phyloP scores from a whole-genome alignment of 495 filamentous ascomycete species.

The Cenococcum geophilum region DNA sequence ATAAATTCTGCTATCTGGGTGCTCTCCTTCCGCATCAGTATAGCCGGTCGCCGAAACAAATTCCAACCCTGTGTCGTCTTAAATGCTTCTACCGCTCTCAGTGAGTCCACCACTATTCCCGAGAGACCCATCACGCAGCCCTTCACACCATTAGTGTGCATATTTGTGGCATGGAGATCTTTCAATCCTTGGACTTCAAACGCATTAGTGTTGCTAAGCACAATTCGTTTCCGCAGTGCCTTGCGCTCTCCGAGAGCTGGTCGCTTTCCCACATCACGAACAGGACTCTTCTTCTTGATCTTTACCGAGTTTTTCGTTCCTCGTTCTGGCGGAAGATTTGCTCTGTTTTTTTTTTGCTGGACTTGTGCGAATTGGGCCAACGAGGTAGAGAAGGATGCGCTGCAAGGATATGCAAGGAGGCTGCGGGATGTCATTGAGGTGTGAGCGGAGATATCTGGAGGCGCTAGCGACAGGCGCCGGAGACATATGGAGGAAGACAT shows the following conservation, averaged over 20 bases:
- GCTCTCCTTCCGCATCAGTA: constrained; percentile 68
- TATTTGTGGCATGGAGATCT: constrained; percentile 45
- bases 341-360: constrained; percentile 39
- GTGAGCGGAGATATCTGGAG: constrained; percentile 18
- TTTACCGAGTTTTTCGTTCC: constrained; percentile 35
- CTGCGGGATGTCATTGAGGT: constrained; percentile 26
- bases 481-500: constrained; percentile 21
- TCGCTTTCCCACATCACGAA: constrained; percentile 35
- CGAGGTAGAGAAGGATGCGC: constrained; percentile 26
- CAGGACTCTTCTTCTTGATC: constrained; percentile 31
- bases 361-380: constrained; percentile 39
- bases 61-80: constrained; percentile 86
- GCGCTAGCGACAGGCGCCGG: constrained; percentile 18
- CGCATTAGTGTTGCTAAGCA: constrained; percentile 90
- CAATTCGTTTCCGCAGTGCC: constrained; percentile 76
- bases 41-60: constrained; percentile 72
- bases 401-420: constrained; percentile 14
- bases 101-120: constrained; percentile 62
- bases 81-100: constrained; percentile 81
- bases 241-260: constrained; percentile 76
- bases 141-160: constrained; percentile 45
- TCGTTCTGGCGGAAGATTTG: constrained; percentile 24
- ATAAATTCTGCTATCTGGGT: constrained; percentile 62
- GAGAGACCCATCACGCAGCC: constrained; percentile 66
- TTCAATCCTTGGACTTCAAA: constrained; percentile 61